Evolutionary conservation across 768 basidiomycete species (phyloP).

Genomic region (Boletellus ananas): DNA sequence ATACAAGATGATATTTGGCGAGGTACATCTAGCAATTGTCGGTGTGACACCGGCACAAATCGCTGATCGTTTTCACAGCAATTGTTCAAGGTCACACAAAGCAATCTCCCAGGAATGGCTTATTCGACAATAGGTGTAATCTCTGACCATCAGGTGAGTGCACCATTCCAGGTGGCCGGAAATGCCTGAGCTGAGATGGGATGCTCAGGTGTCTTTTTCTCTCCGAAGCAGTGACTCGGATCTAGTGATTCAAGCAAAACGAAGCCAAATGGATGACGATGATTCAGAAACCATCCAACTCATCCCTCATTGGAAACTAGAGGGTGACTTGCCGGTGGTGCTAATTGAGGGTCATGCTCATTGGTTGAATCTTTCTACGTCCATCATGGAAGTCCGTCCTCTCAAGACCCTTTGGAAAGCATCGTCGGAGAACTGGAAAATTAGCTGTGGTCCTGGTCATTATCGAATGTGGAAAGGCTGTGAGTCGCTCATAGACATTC

Average conservation of each 20-base stretch:
- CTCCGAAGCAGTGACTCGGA: constrained; percentile 8
- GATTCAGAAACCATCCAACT: constrained; percentile 9
- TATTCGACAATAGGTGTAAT: not conserved
- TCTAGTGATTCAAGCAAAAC: constrained; percentile 15
- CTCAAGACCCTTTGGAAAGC: constrained; percentile 16
- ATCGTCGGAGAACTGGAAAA: constrained; percentile 19
- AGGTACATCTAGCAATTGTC: constrained; percentile 3
- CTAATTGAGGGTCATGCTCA: constrained; percentile 15
- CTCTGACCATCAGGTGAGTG: not conserved
- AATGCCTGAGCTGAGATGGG: not conserved
- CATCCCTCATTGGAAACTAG: constrained; percentile 17
- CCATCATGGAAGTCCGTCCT: constrained; percentile 25
- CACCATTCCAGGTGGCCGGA: too few species aligned
- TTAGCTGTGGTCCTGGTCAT: constrained; percentile 2
- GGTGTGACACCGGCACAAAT: too few species aligned
- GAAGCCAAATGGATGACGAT: not conserved
- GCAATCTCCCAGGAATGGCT: not conserved
- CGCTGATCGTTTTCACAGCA: not conserved
- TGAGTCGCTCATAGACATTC: constrained; percentile 21
- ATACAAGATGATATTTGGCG: constrained; percentile 19
- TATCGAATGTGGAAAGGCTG: constrained; percentile 2
- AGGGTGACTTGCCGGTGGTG: constrained; percentile 11
- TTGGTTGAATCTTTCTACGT: constrained; percentile 25
- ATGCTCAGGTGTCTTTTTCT: not conserved
- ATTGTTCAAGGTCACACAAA: not conserved